Evolutionary conservation across 306 rosid species (phyloP).

Genomic region (Gleditsia sinensis): DNA sequence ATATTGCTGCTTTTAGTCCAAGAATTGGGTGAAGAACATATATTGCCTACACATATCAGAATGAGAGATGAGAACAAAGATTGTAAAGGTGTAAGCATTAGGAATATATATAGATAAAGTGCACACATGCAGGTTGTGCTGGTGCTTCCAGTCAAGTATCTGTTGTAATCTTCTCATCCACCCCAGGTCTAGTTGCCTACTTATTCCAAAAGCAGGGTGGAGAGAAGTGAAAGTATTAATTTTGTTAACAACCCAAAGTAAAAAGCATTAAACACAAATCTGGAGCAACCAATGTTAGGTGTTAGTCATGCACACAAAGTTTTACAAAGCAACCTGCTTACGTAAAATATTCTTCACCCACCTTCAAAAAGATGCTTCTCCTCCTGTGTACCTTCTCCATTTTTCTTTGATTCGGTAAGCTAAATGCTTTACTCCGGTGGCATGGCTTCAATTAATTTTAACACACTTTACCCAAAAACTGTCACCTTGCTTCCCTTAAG

Average conservation of each 20-base stretch:
- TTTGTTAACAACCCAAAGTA: conserved; percentile 17
- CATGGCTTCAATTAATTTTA: conserved; percentile 8
- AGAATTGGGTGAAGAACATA: conserved; percentile 91
- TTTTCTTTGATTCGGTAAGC: background rate
- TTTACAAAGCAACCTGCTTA: conserved; percentile 24
- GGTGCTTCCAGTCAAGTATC: conserved; percentile 94
- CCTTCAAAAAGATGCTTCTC: conserved; percentile 18
- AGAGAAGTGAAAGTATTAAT: conserved; percentile 6
- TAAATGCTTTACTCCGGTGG: conserved; percentile 17
- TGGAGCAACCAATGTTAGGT: conserved; percentile 7
- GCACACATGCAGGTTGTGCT: conserved; percentile 82
- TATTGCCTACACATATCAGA: conserved; percentile 68
- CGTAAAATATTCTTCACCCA: conserved; percentile 2
- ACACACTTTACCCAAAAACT: conserved; percentile 16
- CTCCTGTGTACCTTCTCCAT: conserved; percentile 4
- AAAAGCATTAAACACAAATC: background rate
- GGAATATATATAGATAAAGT: conserved; percentile 13
- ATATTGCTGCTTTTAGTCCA: conserved; percentile 84
- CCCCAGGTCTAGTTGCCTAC: conserved; percentile 93
- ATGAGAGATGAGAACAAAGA: conserved; percentile 41
- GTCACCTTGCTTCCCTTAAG: background rate
- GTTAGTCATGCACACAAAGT: background rate
- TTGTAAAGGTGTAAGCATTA: conserved; percentile 18
- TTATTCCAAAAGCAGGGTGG: conserved; percentile 31
- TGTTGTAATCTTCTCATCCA: conserved; percentile 93